Evolutionary conservation across 2,329 filamentous ascomycete genomes (phyloP).

Genomic region (Sporothrix globosa): DNA sequence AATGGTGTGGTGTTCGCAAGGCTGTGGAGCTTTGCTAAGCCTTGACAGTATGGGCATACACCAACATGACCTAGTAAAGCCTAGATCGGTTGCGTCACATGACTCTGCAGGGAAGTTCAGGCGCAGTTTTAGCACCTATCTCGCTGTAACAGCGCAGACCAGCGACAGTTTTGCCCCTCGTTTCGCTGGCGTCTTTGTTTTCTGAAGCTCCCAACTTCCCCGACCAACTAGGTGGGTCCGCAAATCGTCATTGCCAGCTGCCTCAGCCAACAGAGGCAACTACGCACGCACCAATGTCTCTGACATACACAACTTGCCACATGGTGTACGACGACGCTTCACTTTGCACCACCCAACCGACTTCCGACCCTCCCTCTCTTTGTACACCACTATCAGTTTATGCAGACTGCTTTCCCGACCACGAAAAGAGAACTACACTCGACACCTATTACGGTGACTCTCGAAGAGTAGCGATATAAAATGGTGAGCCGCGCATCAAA

Average conservation of each 20-base stretch:
- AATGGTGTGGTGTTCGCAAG: not conserved
- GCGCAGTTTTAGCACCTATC: not conserved
- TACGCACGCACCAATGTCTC: not conserved
- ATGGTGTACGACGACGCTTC: not conserved
- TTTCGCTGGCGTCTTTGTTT: not conserved
- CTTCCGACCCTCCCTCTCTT: not conserved
- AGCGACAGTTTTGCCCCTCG: conserved; percentile 15
- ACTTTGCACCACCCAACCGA: not conserved
- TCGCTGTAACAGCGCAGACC: not conserved
- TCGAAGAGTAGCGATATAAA: not conserved
- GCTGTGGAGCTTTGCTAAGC: conserved; percentile 6
- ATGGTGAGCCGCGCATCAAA: not conserved
- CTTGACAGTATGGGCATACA: too few relatives aligned
- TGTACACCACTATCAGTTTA: not conserved
- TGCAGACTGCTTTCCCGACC: not conserved
- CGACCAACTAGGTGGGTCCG: not conserved
- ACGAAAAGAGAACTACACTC: not conserved
- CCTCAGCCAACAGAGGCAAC: conserved; percentile 20
- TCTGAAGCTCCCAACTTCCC: conserved; percentile 14
- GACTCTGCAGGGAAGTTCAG: not conserved
- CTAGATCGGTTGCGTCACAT: conserved; percentile 1
- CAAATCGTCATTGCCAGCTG: conserved; percentile 28
- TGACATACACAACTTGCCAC: conserved; percentile 7
- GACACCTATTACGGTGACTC: not conserved
- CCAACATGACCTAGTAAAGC: not conserved